These are phyloP conservation scores for Ophiostoma sp. DNA, from an alignment of 2,329 filamentous ascomycete genomes.

Conservation along the genomic window DNA sequence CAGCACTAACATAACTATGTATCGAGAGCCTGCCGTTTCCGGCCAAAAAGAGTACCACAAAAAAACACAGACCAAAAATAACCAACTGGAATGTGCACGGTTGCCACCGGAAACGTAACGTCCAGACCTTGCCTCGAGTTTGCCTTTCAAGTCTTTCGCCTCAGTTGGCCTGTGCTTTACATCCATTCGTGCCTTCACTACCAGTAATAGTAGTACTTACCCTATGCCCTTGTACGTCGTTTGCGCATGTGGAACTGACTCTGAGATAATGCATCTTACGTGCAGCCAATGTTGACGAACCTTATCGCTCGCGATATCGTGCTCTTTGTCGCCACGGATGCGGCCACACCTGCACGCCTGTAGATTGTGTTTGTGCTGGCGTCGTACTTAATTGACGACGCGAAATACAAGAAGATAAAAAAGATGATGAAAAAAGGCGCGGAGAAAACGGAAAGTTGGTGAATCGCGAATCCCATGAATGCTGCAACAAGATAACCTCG, in stretches of 20 bases:
- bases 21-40: neutral
- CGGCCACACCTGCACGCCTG: neutral
- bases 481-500: no score
- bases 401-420: no score
- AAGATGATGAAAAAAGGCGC: no score
- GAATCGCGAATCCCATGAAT: no score
- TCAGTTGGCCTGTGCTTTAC: neutral
- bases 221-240: no score
- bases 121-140: neutral
- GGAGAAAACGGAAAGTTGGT: no score
- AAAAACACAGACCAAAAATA: neutral
- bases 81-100: neutral
- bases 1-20: neutral
- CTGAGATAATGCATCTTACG: neutral
- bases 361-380: no score
- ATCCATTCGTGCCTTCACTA: neutral
- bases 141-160: neutral
- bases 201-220: no score
- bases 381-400: no score
- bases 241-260: no score
- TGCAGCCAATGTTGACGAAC: neutral
- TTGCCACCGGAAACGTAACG: constrained; percentile 3
- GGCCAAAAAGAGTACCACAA: neutral
- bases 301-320: neutral
- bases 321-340: neutral